Evolutionary conservation across 2,329 filamentous ascomycete genomes (phyloP).

Genomic region (Aspergillus costaricaensis): DNA sequence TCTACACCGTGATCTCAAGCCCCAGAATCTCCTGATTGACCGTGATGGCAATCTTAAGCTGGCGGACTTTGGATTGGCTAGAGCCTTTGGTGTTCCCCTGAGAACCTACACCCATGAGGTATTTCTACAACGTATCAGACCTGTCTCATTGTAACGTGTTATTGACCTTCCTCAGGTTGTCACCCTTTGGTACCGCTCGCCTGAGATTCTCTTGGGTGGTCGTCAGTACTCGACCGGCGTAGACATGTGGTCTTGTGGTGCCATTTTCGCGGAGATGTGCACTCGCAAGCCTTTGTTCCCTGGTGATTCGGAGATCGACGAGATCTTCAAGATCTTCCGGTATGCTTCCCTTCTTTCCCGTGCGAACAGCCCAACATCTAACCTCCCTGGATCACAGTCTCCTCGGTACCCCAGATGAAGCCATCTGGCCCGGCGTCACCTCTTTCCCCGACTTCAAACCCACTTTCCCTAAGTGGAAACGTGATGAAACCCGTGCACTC

Average conservation of each 20-base stretch:
- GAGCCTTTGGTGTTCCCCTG: slow-evolving; percentile 87
- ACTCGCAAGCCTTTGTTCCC: slow-evolving; percentile 90
- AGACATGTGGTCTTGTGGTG: slow-evolving; percentile 94
- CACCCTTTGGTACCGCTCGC: slow-evolving; percentile 88
- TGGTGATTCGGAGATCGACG: slow-evolving; percentile 88
- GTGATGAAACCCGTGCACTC: slow-evolving; percentile 65
- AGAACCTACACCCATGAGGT: slow-evolving; percentile 91
- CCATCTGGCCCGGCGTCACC: slow-evolving; percentile 86
- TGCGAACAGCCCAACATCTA: slow-evolving; percentile 11
- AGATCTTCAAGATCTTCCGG: slow-evolving; percentile 95
- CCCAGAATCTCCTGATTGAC: slow-evolving; percentile 86
- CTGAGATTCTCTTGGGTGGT: slow-evolving; percentile 86
- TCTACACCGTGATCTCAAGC: slow-evolving; percentile 85
- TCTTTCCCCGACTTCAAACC: slow-evolving; percentile 92
- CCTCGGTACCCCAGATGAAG: slow-evolving; percentile 80
- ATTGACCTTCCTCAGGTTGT: slow-evolving; percentile 63
- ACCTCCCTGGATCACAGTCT: slow-evolving; percentile 51
- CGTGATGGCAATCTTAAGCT: slow-evolving; percentile 85
- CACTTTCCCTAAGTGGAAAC: slow-evolving; percentile 87
- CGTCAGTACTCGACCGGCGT: slow-evolving; percentile 92
- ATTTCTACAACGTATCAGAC: slow-evolving; percentile 14
- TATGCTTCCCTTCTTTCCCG: slow-evolving; percentile 42
- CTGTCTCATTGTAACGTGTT: not conserved
- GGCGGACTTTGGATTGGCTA: slow-evolving; percentile 84
- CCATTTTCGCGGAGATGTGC: slow-evolving; percentile 96